Conservation (phyloP, 176 grass and related monocot species). For the Melocanna baccifera region DNA sequence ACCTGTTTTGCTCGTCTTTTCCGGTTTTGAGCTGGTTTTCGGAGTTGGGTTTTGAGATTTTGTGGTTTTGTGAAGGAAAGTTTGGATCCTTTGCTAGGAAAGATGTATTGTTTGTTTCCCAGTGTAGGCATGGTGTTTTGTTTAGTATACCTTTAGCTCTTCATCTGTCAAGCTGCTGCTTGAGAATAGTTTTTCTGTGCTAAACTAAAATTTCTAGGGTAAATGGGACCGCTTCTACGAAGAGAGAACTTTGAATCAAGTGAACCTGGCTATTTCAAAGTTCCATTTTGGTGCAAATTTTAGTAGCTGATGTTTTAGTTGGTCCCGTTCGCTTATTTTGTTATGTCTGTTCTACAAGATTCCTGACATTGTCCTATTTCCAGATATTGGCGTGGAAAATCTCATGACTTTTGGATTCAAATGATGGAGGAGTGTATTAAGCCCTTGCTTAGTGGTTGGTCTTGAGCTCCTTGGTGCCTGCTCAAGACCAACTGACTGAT, state of each 20-base stretch:
- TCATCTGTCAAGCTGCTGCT: slow-evolving; percentile 25
- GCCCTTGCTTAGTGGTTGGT: slow-evolving; percentile 11
- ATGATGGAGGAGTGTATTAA: slow-evolving; percentile 13
- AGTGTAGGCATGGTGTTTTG: background rate
- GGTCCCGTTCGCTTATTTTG: background rate
- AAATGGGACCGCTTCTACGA: background rate
- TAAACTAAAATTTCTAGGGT: background rate
- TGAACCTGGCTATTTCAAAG: background rate
- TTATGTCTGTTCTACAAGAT: background rate
- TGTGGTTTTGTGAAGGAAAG: slow-evolving; percentile 10
- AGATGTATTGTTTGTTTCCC: background rate
- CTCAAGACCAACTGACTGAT: slow-evolving; percentile 15
- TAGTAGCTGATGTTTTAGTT: background rate
- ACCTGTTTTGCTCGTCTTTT: slow-evolving; percentile 2
- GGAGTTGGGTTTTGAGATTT: background rate
- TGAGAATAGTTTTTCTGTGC: slow-evolving; percentile 1
- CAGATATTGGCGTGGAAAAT: slow-evolving; percentile 3
- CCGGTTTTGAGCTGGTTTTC: background rate
- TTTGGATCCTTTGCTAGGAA: background rate
- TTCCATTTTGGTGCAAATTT: background rate
- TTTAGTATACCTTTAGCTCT: slow-evolving; percentile 16
- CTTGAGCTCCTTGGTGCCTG: slow-evolving; percentile 24
- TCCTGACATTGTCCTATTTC: background rate
- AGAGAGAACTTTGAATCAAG: background rate
- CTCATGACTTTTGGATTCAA: background rate